Conservation (phyloP, 2,329 filamentous ascomycete genomes). For the Penicillium concentricum region DNA sequence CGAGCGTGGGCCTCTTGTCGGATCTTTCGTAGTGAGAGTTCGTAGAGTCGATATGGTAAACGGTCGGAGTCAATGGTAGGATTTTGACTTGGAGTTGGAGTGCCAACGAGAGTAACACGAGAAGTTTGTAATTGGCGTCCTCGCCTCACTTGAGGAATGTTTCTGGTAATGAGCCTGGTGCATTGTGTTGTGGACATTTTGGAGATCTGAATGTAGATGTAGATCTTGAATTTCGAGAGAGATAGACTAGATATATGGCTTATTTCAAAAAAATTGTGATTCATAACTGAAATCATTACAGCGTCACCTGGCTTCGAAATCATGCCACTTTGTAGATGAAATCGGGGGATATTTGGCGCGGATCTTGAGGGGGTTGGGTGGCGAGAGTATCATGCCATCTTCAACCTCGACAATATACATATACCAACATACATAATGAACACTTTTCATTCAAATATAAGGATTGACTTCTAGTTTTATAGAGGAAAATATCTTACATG, state of each 20-base stretch:
- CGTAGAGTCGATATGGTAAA: constrained; percentile 23
- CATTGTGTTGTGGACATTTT: constrained; percentile 7
- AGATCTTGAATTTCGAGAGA: neutral
- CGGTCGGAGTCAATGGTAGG: constrained; percentile 18
- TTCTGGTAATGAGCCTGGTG: neutral
- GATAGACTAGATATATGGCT: neutral
- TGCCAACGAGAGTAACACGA: neutral
- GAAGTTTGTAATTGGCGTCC: constrained; percentile 2
- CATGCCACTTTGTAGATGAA: constrained; percentile 3
- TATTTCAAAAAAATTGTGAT: neutral
- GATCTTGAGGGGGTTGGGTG: neutral
- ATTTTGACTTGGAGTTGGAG: neutral
- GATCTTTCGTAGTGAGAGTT: constrained; percentile 24
- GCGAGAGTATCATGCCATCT: constrained; percentile 4
- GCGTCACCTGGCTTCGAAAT: neutral
- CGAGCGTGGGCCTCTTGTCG: constrained; percentile 21
- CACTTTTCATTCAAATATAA: no score
- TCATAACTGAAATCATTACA: neutral
- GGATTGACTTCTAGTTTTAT: no score
- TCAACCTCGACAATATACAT: neutral
- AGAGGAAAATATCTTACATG: neutral
- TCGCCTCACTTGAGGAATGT: constrained; percentile 7
- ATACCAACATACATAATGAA: no score
- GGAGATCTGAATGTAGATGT: neutral
- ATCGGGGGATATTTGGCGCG: neutral